phyloP scores from a whole-genome alignment of 2,329 filamentous ascomycete species.

The Aspergillus sojae region DNA sequence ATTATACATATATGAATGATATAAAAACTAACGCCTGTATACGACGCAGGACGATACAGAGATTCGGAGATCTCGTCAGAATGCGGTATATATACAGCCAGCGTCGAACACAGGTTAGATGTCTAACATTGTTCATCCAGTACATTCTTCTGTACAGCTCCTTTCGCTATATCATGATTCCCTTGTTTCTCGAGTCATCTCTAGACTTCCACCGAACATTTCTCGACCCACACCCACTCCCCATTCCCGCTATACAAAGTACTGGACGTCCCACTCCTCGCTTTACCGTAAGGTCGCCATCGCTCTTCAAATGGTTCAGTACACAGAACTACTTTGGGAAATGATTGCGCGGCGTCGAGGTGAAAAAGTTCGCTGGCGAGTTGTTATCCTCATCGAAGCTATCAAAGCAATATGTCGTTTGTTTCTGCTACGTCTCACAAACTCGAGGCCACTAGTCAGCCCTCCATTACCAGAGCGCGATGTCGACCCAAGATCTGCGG shows the following conservation, averaged over 20 bases:
- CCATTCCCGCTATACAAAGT: constrained; percentile 66
- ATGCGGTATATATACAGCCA: constrained; percentile 58
- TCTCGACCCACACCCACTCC: constrained; percentile 56
- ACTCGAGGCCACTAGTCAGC: constrained; percentile 77
- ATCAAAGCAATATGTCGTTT: constrained; percentile 85
- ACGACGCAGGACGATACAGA: constrained; percentile 42
- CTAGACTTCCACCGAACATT: constrained; percentile 56
- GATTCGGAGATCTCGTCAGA: constrained; percentile 96
- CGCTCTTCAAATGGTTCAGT: constrained; percentile 85
- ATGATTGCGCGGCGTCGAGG: constrained; percentile 90
- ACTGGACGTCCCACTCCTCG: constrained; percentile 63
- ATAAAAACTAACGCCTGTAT: constrained; percentile 6
- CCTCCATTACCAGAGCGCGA: constrained; percentile 87
- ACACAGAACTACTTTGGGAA: constrained; percentile 94
- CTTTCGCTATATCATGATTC: constrained; percentile 92
- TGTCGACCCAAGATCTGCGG: constrained; percentile 65
- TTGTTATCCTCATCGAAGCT: constrained; percentile 80
- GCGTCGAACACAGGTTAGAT: constrained; percentile 7
- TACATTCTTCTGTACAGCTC: constrained; percentile 86
- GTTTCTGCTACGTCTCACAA: constrained; percentile 78
- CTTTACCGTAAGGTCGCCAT: constrained; percentile 82
- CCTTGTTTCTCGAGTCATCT: constrained; percentile 70
- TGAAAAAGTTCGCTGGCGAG: constrained; percentile 78
- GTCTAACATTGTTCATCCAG: constrained; percentile 35
- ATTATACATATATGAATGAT: not conserved